phyloP scores from a whole-genome alignment of 352 stramenopile species.

The Pythium phragmiticola region DNA sequence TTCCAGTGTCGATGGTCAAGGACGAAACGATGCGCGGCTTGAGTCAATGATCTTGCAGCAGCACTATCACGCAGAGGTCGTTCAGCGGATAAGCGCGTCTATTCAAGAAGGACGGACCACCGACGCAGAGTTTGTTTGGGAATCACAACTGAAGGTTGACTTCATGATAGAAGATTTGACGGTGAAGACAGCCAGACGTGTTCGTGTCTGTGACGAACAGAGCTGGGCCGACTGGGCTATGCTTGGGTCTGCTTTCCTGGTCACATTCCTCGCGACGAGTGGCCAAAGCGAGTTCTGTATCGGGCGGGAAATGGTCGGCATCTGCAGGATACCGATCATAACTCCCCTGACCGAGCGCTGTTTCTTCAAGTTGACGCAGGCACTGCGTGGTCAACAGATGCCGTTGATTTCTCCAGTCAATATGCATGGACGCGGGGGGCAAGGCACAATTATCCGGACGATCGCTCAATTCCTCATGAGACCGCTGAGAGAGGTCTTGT shows the following conservation, averaged over 20 bases:
- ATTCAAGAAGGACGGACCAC: background rate
- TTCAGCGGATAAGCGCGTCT: background rate
- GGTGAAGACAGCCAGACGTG: conserved; percentile 3
- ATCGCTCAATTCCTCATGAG: conserved; percentile 41
- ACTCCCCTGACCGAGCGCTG: conserved; percentile 55
- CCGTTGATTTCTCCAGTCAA: conserved; percentile 29
- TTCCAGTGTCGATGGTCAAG: background rate
- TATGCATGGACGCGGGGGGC: conserved; percentile 4
- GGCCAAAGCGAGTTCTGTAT: conserved; percentile 41
- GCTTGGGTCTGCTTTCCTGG: conserved; percentile 16
- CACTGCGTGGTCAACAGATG: conserved; percentile 33
- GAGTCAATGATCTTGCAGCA: conserved; percentile 15
- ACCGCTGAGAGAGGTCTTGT: conserved; percentile 32
- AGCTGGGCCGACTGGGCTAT: conserved; percentile 6
- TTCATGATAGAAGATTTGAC: conserved; percentile 22
- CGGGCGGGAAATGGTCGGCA: conserved; percentile 54
- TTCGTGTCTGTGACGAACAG: conserved; percentile 7
- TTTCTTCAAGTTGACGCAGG: conserved; percentile 44
- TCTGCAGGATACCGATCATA: conserved; percentile 31
- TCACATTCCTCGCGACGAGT: conserved; percentile 30
- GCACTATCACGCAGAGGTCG: conserved; percentile 18
- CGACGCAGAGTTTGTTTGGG: conserved; percentile 13
- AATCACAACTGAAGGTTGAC: conserved; percentile 21
- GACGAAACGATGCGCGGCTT: conserved; percentile 6
- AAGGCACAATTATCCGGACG: conserved; percentile 16